Evolutionary conservation across 2,329 filamentous ascomycete genomes (phyloP), one percentile per base, ranked within the genome.

Genomic region (Ophiosphaerella narmari): DNA sequence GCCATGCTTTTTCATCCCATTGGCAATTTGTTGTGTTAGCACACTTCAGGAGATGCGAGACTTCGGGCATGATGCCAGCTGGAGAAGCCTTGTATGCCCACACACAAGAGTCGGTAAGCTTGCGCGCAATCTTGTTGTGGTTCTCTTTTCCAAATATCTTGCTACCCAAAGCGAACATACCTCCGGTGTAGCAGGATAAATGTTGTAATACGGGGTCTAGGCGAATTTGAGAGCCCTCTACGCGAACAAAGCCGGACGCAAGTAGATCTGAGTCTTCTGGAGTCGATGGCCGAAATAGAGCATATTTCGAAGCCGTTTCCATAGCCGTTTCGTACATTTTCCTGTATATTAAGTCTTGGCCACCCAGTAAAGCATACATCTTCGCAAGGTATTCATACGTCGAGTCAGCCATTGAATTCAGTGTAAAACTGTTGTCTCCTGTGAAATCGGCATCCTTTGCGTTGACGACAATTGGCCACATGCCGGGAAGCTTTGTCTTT

Each of bases 51-150:
- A 85, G 71, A 31, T 78, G 70, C 59, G 83, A 84, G 39, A 75
- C 68, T 63, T 86, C 84, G 1, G 84, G 82, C 83, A 86, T 86
- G 50, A 86, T 80, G 5, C 83, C 83, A 2, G 80, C 74, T 1
- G 79, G 78, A 5, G 80, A 80, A 8, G 77, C 73, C 55, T 80
- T 77, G 66, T 86, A 86, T 1, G 82, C 79, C 82, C 83, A 86
- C n/a, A 86, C 78, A 62, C 84, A 86, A 3, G 80, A 81, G 48
- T 86, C 78, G 0, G 82, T 81, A 39, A 86, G 72, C 60, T 83
- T 81, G 37, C 76, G 74, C 9, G 81, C 84, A 43, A 85, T 78
- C 1, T 77, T 72, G 52, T 86, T 72, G 57, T 86, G 82, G 13
- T 72, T 71, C 2, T 78, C 69, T n/a, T 81, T 74, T 12, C 76